Base-by-base conservation (phyloP, 2,329 filamentous ascomycete genomes). In the Fusarium clavum region DNA sequence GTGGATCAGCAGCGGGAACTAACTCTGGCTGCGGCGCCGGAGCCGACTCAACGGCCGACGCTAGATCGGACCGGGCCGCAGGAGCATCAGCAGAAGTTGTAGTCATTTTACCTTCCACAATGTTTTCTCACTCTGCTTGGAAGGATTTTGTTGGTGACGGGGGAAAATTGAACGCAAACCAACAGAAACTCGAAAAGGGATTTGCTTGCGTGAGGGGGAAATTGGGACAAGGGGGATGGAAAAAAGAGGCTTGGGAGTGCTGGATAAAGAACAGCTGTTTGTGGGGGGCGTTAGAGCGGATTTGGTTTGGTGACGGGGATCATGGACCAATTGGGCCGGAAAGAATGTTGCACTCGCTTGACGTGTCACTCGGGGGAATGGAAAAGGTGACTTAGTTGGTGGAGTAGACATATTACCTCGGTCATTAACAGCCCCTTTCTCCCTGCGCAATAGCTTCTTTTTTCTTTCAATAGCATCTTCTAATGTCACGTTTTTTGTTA, bases 1-100 rank as follows among this genome's bases (percentile, higher is more conserved):
- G 67, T 48, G 67, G 67, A 67, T 69, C 67, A 41, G 67, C 61
- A 22, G 61, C 67, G 49, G 67, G 67, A 55, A 70, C 67, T 45
- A 69, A 48, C 25, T 67, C 66, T 45, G 67, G 56, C 51, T 69
- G 66, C 38, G 62, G 61, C 48, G 64, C 64, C 22, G 49, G 64
- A 47, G 57, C 46, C 25, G 64, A 47, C 34, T 67, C 66, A 9
- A 69, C 48, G 40, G 56, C 52, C 18, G 61, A 30, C 46, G 46
- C 61, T 67, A 59, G 52, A 22, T 58, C 66, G 66, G 67, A 57
- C 55, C 56, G 67, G n/a, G 51, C 66, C 67, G 45, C 2, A n/a
- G 60, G 20, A 30, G 51, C 32, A 9, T 57, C 18, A 22, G 43
- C 11, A 24, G 44, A 9, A 34, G 46, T 22, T 13, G 60, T 27